phyloP scores from a whole-genome alignment of 2,329 filamentous ascomycete genomes.

The Xylariomycetidae sp. region DNA sequence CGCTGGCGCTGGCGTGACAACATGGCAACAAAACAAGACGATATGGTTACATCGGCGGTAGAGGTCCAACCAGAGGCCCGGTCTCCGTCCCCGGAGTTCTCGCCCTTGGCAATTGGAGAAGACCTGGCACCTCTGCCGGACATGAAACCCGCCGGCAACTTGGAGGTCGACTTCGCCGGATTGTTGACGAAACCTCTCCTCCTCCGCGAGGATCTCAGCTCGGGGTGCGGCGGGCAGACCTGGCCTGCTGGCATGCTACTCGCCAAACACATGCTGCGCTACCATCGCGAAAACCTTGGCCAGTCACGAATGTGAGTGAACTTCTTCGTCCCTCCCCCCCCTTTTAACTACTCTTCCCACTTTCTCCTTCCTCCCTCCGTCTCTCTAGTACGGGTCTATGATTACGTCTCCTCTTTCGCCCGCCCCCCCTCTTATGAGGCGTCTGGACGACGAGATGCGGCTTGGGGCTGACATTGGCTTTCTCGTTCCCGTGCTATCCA shows the following conservation, averaged over 20 bases:
- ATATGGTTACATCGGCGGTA: too few species aligned
- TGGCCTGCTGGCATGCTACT: constrained; percentile 94
- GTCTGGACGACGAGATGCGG: background rate
- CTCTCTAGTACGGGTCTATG: constrained; percentile 2
- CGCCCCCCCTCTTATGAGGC: background rate
- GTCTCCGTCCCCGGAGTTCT: constrained; percentile 45
- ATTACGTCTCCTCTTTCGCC: background rate
- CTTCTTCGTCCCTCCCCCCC: background rate
- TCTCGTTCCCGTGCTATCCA: too few species aligned
- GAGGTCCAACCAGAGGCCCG: too few species aligned
- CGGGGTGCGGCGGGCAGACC: constrained; percentile 87
- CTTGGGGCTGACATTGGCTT: constrained; percentile 5
- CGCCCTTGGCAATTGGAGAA: constrained; percentile 47
- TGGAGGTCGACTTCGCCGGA: constrained; percentile 63
- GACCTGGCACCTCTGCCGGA: constrained; percentile 56
- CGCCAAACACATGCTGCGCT: constrained; percentile 77
- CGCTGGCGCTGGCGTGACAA: too few species aligned
- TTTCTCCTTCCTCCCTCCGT: constrained; percentile 1
- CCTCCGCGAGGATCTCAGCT: constrained; percentile 78
- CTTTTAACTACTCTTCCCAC: background rate
- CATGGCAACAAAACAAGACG: too few species aligned
- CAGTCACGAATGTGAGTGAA: constrained; percentile 67
- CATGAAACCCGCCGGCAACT: constrained; percentile 52
- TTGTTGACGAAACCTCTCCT: constrained; percentile 65
- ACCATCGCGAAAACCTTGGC: constrained; percentile 58